A percentile compares a stretch with the other conserved stretches of the same genome.
Evolutionary conservation across 495 filamentous ascomycete genomes (phyloP).

Genomic region (Podospora appendiculata): DNA sequence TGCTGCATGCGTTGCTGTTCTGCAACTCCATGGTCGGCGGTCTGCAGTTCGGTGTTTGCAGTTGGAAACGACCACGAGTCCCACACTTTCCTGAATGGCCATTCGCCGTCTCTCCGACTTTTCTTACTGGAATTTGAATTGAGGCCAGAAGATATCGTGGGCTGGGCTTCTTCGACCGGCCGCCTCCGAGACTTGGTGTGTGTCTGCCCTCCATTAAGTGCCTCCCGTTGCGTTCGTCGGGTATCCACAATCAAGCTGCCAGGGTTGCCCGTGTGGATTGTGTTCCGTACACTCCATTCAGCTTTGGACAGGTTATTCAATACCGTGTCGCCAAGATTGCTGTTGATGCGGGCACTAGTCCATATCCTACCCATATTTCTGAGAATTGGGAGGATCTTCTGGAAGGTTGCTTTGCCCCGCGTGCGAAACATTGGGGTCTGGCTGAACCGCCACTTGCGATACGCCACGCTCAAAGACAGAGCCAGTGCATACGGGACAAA

Average conservation of each 20-base stretch:
- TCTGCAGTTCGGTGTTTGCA: no score
- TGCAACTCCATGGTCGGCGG: no score
- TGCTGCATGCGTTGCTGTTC: no score
- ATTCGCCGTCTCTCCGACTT: no score
- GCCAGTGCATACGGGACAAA: slow-evolving; percentile 62
- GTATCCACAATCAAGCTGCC: background rate
- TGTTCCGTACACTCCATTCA: background rate
- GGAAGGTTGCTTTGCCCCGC: slow-evolving; percentile 53
- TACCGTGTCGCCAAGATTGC: slow-evolving; percentile 42
- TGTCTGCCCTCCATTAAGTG: background rate
- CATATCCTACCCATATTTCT: slow-evolving; percentile 49
- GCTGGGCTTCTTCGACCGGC: no score
- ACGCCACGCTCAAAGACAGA: slow-evolving; percentile 61
- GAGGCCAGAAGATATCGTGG: no score
- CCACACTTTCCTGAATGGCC: no score
- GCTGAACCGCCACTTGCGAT: slow-evolving; percentile 62
- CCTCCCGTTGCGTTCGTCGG: background rate
- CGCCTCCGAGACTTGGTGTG: no score
- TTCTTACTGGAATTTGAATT: no score
- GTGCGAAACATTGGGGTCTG: slow-evolving; percentile 54
- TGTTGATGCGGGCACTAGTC: slow-evolving; percentile 56
- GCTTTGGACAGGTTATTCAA: slow-evolving; percentile 10
- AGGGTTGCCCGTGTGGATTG: background rate
- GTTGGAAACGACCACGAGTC: no score
- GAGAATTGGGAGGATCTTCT: slow-evolving; percentile 48